Percentiles rank a stretch among this genome's conserved stretches.
These are phyloP conservation scores for Backusella sp. DNA, from an alignment of 192 early-diverging fungal species.

Conservation along the genomic window DNA sequence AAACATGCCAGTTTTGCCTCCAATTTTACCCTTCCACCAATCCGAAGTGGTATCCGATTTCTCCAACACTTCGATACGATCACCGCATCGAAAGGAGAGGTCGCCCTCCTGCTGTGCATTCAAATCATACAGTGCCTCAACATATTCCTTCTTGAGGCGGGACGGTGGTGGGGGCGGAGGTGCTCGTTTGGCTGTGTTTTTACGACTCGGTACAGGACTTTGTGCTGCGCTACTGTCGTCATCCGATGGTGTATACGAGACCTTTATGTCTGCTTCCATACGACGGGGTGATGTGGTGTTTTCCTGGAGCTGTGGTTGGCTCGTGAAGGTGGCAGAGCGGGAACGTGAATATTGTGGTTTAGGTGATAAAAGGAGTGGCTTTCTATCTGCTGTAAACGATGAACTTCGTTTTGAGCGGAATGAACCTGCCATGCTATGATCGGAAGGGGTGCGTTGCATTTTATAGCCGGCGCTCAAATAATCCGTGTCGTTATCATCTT, in stretches of 20 bases:
- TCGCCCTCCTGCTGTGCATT: slow-evolving; percentile 33
- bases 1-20: slow-evolving; percentile 50
- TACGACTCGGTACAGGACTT: neutral
- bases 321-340: neutral
- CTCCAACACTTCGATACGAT: slow-evolving; percentile 38
- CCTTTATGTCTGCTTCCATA: neutral
- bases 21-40: slow-evolving; percentile 39
- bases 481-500: neutral
- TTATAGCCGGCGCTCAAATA: neutral
- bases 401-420: neutral
- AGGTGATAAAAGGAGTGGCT: neutral
- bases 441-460: neutral
- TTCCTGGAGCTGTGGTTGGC: neutral
- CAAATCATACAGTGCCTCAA: slow-evolving; percentile 37
- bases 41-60: slow-evolving; percentile 18
- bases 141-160: neutral
- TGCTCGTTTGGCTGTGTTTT: neutral
- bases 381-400: neutral
- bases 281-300: neutral
- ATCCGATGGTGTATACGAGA: neutral
- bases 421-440: neutral
- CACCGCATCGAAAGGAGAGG: slow-evolving; percentile 27
- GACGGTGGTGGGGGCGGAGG: slow-evolving; percentile 29
- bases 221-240: neutral
- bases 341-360: neutral